Percentiles rank a stretch among this genome's conserved stretches.
Conservation (phyloP, 2,329 filamentous ascomycete species). For the Epichloe bromicola region DNA sequence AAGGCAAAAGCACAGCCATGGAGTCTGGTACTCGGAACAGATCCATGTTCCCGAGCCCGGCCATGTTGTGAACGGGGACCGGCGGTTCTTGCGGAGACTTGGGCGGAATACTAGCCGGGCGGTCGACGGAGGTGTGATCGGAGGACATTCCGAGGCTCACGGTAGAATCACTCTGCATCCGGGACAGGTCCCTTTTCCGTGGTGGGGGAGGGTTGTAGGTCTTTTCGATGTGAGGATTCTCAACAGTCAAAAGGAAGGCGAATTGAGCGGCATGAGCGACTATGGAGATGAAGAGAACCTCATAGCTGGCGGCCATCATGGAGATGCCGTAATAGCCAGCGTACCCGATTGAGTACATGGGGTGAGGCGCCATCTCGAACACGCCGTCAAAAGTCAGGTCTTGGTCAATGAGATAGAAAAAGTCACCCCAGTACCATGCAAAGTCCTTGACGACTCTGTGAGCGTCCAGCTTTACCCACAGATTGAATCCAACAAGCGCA, state of each 20-base stretch:
- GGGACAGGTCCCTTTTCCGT: conserved; percentile 38
- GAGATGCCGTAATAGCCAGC: conserved; percentile 97
- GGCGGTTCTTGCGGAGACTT: conserved; percentile 30
- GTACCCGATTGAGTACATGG: conserved; percentile 98
- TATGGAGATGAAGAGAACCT: conserved; percentile 93
- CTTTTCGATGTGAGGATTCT: conserved; percentile 96
- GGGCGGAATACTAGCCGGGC: conserved; percentile 10
- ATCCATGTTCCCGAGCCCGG: conserved; percentile 76
- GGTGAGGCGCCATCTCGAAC: conserved; percentile 96
- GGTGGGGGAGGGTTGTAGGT: conserved; percentile 87
- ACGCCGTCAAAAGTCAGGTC: conserved; percentile 96
- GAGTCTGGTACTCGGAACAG: conserved; percentile 78
- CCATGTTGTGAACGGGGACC: conserved; percentile 64
- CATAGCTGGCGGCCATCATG: conserved; percentile 95
- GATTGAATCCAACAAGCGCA: conserved; percentile 76
- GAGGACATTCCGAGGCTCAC: conserved; percentile 14
- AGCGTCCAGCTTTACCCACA: conserved; percentile 97
- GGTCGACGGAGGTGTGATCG: conserved; percentile 12
- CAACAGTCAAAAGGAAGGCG: conserved; percentile 78
- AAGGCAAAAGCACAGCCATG: conserved; percentile 60
- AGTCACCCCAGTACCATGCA: conserved; percentile 99
- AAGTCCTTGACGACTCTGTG: conserved; percentile 98
- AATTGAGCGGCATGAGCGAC: conserved; percentile 90
- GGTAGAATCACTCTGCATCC: conserved; percentile 17
- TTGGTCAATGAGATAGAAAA: conserved; percentile 97